Percentiles rank a stretch among this genome's conserved stretches.
phyloP scores from a whole-genome alignment of 2,329 filamentous ascomycete species.

The Diplodia corticola region DNA sequence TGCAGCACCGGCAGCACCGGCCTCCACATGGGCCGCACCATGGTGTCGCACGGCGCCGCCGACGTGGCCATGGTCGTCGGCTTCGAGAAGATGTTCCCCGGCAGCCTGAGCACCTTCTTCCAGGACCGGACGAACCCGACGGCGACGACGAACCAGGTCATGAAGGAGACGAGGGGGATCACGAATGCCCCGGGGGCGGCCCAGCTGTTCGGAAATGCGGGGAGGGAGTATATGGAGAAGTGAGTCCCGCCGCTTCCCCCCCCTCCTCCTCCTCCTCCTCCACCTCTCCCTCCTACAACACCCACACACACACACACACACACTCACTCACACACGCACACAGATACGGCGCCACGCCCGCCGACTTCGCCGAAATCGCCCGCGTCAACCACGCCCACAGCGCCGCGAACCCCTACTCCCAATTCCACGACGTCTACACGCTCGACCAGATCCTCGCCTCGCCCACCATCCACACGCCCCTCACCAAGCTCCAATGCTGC shows the following conservation, averaged over 20 bases:
- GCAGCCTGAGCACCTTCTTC: constrained; percentile 80
- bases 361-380: constrained; percentile 94
- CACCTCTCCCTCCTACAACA: not conserved
- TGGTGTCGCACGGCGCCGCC: constrained; percentile 76
- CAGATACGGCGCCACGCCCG: constrained; percentile 75
- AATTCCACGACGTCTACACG: constrained; percentile 91
- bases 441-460: constrained; percentile 76
- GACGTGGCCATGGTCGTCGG: constrained; percentile 90
- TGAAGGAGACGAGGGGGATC: constrained; percentile 77
- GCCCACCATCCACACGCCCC: constrained; percentile 76
- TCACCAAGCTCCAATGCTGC: constrained; percentile 98
- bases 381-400: constrained; percentile 92
- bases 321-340: not conserved
- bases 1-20: constrained; percentile 95
- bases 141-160: constrained; percentile 71
- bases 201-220: constrained; percentile 95
- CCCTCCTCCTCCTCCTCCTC: not conserved
- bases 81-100: constrained; percentile 97
- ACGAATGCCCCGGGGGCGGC: constrained; percentile 83
- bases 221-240: constrained; percentile 93
- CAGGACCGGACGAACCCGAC: constrained; percentile 82
- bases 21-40: constrained; percentile 76
- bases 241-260: constrained; percentile 41
- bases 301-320: not conserved
- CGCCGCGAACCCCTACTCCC: constrained; percentile 94